Evolutionary conservation across 2,329 filamentous ascomycete species (phyloP).

Genomic region (Cryoendolithus antarcticus): DNA sequence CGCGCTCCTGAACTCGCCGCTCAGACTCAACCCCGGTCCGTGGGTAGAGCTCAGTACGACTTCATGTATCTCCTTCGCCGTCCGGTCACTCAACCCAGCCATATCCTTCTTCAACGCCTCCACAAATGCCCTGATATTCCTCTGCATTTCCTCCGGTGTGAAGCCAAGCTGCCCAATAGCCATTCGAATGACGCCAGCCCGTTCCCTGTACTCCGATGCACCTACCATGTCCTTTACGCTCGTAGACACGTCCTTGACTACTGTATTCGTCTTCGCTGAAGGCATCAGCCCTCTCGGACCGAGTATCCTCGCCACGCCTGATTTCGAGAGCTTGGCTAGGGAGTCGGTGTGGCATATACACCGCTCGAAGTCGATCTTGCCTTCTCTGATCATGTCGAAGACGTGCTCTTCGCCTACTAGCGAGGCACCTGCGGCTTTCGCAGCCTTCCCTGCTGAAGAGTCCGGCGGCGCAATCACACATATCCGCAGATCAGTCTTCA

Average conservation of each 20-base stretch:
- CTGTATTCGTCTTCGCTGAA: conserved; percentile 72
- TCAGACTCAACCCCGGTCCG: conserved; percentile 76
- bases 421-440: conserved; percentile 64
- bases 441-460: conserved; percentile 60
- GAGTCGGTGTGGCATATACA: conserved; percentile 76
- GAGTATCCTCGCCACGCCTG: conserved; percentile 65
- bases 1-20: conserved; percentile 58
- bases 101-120: conserved; percentile 69
- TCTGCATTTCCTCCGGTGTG: conserved; percentile 71
- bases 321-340: conserved; percentile 66
- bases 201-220: conserved; percentile 76
- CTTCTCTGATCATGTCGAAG: conserved; percentile 65
- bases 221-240: conserved; percentile 73
- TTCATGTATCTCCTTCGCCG: conserved; percentile 61
- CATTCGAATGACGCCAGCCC: conserved; percentile 70
- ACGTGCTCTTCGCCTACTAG: conserved; percentile 77
- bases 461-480: conserved; percentile 83
- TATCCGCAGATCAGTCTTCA: conserved; percentile 78
- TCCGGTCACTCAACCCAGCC: conserved; percentile 47
- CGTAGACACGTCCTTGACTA: conserved; percentile 66
- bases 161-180: conserved; percentile 86
- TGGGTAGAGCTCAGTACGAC: conserved; percentile 77
- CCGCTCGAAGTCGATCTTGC: conserved; percentile 75
- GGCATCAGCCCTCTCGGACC: conserved; percentile 92
- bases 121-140: conserved; percentile 71